These are phyloP conservation scores for Scutellaria baicalensis DNA, from an alignment of 257 asterid genomes.

Conservation along the genomic window DNA sequence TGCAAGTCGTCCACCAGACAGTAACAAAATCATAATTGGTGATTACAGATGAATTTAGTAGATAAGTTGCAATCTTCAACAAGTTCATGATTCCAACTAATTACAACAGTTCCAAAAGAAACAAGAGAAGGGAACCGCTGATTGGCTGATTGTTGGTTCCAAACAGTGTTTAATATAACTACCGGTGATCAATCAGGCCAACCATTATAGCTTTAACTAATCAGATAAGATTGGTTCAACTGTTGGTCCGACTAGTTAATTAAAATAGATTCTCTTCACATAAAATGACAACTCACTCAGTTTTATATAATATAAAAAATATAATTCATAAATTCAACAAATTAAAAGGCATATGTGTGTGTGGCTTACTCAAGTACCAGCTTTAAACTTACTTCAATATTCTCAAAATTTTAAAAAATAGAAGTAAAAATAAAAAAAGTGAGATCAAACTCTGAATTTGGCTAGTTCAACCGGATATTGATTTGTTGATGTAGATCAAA, in stretches of 20 bases:
- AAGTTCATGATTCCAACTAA: not conserved
- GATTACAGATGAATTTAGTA: not conserved
- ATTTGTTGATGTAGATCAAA: not conserved
- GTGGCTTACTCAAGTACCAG: not conserved
- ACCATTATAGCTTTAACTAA: not conserved
- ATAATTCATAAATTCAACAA: not conserved
- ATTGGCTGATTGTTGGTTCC: not conserved
- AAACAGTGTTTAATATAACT: not conserved
- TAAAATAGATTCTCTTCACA: not conserved
- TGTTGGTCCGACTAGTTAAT: not conserved
- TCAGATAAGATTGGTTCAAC: not conserved
- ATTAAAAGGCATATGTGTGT: no score
- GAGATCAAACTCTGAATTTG: not conserved
- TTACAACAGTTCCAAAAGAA: not conserved
- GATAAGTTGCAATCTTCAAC: not conserved
- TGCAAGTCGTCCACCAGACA: conserved; percentile 18
- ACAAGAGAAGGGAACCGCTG: not conserved
- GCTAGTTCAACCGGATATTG: not conserved
- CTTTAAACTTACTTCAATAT: not conserved
- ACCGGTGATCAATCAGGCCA: not conserved
- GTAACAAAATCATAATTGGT: conserved; percentile 7
- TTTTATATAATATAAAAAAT: not conserved
- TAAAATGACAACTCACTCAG: not conserved
- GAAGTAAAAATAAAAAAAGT: not conserved
- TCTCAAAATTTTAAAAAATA: not conserved